A percentile compares a stretch with the other conserved stretches of the same genome.
Conservation (phyloP, 139 green algal species). For the Chlamydomonas asymmetrica region DNA sequence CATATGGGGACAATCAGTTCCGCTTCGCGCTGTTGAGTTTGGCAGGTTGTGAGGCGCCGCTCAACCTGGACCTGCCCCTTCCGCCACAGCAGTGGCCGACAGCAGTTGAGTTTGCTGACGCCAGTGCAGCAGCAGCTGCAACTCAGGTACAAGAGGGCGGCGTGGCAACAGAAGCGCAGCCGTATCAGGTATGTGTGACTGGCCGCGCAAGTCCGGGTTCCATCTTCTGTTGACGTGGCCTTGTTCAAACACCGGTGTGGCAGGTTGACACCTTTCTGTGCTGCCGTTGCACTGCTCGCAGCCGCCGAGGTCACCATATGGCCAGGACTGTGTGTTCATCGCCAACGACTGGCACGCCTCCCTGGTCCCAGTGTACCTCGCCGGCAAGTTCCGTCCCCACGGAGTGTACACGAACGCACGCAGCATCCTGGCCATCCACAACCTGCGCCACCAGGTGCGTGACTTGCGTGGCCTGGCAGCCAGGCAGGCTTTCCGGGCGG, state of each 20-base stretch:
- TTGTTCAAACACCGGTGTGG: too few species aligned
- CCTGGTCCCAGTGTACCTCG: slow-evolving; percentile 80
- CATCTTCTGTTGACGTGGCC: too few species aligned
- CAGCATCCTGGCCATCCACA: slow-evolving; percentile 86
- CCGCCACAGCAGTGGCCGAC: slow-evolving; percentile 23
- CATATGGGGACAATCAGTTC: slow-evolving; percentile 61
- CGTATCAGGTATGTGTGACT: too few species aligned
- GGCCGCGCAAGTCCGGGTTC: too few species aligned
- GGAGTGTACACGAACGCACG: slow-evolving; percentile 74
- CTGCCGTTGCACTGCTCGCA: too few species aligned
- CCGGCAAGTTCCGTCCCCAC: slow-evolving; percentile 81
- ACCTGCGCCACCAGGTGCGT: slow-evolving; percentile 80
- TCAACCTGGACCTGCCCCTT: slow-evolving; percentile 58
- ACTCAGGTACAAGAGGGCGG: too few species aligned
- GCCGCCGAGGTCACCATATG: slow-evolving; percentile 31
- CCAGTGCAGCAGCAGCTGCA: too few species aligned
- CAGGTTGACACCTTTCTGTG: too few species aligned
- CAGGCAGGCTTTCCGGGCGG: too few species aligned
- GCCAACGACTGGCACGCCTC: slow-evolving; percentile 69
- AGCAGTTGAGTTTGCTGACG: too few species aligned
- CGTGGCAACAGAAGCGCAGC: too few species aligned
- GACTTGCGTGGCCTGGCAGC: not conserved
- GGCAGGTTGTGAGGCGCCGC: slow-evolving; percentile 71
- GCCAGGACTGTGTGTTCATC: slow-evolving; percentile 64
- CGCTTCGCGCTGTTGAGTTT: slow-evolving; percentile 76